Evolutionary conservation across 768 basidiomycete genomes (phyloP), one percentile per base, ranked within the genome.

Genomic region (Polyporus arcularius): DNA sequence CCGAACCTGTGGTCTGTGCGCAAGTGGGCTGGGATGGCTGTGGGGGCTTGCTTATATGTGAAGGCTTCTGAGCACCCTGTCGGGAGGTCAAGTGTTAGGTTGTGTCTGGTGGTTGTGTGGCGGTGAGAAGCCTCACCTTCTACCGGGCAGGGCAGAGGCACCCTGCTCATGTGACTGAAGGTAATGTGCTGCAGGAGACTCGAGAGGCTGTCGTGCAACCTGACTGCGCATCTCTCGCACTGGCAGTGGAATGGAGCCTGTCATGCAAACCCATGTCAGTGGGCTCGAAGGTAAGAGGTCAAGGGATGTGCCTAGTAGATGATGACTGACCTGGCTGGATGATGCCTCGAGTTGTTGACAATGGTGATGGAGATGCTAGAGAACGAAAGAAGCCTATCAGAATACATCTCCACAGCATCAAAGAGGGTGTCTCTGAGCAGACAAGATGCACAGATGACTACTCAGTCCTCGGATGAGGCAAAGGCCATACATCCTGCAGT

Each of bases 91-190:
- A 8, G 12, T 12, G 4, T 43, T 14, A 1, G 5, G 38, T 16
- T 46, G 16, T 31, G 16, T 21, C 16, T 11, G 7, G 10, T 30
- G 41, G 10, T 15, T 45, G 10, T 30, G 4, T 30, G 38, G 15
- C 16, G 26, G 8, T 16, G 16, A 45, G 43, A 45, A n/a, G 35
- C 9, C 30, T 40, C 11, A 67, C 67, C 67, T 57, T 61, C 16
- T 11, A 59, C 30, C 3, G 67, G 67, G 49, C 67, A 67, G 39
- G 61, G 62, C 4, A 67, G 28, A 1, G 55, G 35, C 0, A 67
- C 12, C 41, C 62, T 53, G 1, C 62, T 58, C 55, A 67, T 35
- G 43, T 67, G 67, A 46, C 64, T 65, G 0, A 58, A 50, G 39
- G 57, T 41, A 3, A 67, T 49, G 21, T 67, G 67, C 18, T 59